A percentile compares a stretch with the other conserved stretches of the same genome.
Evolutionary conservation across 78 protist species (phyloP).

Genomic region (Dictyostelium brefeldianum): DNA sequence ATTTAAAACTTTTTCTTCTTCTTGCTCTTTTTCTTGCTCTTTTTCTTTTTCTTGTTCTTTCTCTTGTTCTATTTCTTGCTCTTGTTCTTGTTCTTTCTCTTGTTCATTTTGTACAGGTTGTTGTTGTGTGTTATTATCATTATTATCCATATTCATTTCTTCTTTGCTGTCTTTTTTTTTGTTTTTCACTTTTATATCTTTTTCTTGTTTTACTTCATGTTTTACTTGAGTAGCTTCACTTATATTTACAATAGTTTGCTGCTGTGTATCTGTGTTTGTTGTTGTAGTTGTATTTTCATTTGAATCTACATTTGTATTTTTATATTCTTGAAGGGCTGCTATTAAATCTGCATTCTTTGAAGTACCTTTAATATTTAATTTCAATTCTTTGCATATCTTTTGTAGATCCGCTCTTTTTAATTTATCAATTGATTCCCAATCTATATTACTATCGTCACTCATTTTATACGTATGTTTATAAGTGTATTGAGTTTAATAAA

Average conservation of each 20-base stretch:
- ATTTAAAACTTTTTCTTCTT: neutral
- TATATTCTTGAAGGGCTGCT: slow-evolving; percentile 24
- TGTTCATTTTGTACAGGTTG: neutral
- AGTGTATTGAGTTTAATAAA: neutral
- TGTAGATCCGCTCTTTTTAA: slow-evolving; percentile 56
- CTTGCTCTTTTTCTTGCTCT: neutral
- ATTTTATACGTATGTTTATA: too few species aligned
- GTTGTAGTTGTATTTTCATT: neutral
- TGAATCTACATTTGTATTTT: neutral
- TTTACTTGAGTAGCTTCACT: too few species aligned
- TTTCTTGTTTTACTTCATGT: neutral
- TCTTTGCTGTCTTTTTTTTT: neutral
- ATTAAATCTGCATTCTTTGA: slow-evolving; percentile 53
- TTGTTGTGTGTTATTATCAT: neutral
- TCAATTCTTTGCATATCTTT: slow-evolving; percentile 58
- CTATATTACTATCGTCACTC: slow-evolving; percentile 2
- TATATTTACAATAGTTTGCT: neutral
- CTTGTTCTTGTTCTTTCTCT: neutral
- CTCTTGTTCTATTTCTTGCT: neutral
- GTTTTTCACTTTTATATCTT: neutral
- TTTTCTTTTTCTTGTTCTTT: neutral
- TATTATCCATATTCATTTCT: slow-evolving; percentile 3
- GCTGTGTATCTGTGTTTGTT: neutral
- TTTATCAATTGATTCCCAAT: slow-evolving; percentile 41
- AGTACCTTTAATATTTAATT: slow-evolving; percentile 48